Evolutionary conservation across 1,284 basidiomycete genomes (phyloP), one percentile per base, ranked within the genome.

Genomic region (Gomphus bonarii): DNA sequence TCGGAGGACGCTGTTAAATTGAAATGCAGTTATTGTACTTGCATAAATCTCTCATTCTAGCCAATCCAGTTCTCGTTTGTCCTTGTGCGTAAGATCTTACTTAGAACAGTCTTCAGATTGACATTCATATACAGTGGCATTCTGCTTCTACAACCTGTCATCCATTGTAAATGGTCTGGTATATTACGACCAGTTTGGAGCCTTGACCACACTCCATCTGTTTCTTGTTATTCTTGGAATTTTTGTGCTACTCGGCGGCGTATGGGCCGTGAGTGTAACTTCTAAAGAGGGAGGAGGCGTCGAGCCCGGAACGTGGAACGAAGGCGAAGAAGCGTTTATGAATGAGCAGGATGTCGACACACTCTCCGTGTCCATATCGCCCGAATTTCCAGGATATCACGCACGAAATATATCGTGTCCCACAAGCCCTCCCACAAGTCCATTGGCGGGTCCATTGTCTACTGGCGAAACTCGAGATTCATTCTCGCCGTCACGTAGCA

Each of bases 91-190:
- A 4, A 56, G 10, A 10, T 22, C 12, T 14, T 10, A 4, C 31
- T 2, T 54, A 43, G 49, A 14, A 49, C 11, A 16, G 3, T 18
- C 25, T n/a, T 48, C 25, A n/a, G 14, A 44, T 25, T 38, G 10
- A 28, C 20, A 42, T 62, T 44, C 51, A 59, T 60, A 57, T 55
- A 30, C 63, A 88, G 85, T 94, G 63, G 93, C 94, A 1, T 98
- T 97, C 70, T 97, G 93, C 70, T 93, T 94, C 69, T 98, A 97
- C 73, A 97, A 97, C 66, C 71, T 95, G 8, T 91, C 91, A 5
- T 93, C 90, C 12, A 95, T 95, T 66, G 77, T 93, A 48, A 86
- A 87, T 61, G 88, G 89, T 1, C 79, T 97, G 40, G 82, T 97
- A 51, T 98, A 95, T 69, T 98, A 92, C 69, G 78, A 95, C 69